Evolutionary conservation across 306 rosid genomes (phyloP).

Genomic region (Vigna angularis): DNA sequence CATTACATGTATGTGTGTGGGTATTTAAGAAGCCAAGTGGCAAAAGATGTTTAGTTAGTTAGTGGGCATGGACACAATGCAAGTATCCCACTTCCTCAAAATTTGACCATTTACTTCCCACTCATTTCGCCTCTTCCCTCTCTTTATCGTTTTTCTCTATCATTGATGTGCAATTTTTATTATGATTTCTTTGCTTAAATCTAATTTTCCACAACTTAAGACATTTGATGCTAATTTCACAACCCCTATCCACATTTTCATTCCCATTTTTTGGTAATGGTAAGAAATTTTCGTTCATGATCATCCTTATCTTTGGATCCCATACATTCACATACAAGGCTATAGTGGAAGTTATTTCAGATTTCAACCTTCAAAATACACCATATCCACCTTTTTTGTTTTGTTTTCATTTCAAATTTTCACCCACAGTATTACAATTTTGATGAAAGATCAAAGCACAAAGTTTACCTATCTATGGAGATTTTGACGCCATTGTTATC

Average conservation of each 20-base stretch:
- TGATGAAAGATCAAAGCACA: constrained; percentile 70
- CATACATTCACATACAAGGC: constrained; percentile 7
- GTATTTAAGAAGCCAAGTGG: neutral
- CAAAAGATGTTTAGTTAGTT: neutral
- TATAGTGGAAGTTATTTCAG: constrained; percentile 8
- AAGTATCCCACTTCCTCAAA: constrained; percentile 30
- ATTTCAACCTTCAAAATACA: constrained; percentile 22
- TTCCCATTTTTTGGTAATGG: neutral
- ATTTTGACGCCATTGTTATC: constrained; percentile 66
- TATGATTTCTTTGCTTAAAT: constrained; percentile 32
- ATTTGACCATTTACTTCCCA: constrained; percentile 63
- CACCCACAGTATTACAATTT: constrained; percentile 51
- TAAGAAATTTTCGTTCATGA: neutral
- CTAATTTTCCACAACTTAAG: constrained; percentile 32
- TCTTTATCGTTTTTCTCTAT: constrained; percentile 29
- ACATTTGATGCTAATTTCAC: constrained; percentile 31
- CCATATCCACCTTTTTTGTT: neutral
- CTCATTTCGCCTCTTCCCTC: constrained; percentile 62
- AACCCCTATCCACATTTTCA: constrained; percentile 11
- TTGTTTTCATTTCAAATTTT: constrained; percentile 13
- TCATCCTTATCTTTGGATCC: neutral
- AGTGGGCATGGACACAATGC: constrained; percentile 16
- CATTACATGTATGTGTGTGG: neutral
- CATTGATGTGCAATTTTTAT: constrained; percentile 41
- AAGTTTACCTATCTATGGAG: constrained; percentile 76